Evolutionary conservation across 495 filamentous ascomycete genomes (phyloP), one percentile per base, ranked within the genome.

Genomic region (Tuber melanosporum): DNA sequence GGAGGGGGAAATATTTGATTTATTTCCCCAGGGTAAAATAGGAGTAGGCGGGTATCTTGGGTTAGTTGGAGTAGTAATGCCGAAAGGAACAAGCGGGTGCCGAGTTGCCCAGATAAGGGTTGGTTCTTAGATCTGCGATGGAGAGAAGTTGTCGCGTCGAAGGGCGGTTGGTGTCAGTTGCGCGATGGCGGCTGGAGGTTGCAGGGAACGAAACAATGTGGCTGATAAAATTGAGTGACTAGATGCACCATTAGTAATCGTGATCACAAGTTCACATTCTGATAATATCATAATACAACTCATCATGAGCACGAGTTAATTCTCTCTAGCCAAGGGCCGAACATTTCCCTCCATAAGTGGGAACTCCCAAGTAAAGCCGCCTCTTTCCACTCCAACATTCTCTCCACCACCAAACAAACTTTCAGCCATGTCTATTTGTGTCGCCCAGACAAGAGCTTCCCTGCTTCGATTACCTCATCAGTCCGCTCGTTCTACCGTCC

Each of bases 41-140:
- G 32, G 14, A 66, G 14, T 66, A 36, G 9, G 7, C 26, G 4
- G n/a, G 57, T 66, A 66, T 66, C 15, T 36, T 36, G 32, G 66
- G 70, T 42, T 17, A 20, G 70, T 70, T 70, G 73, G 70, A 44
- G 12, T 22, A 44, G 14, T 22, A 70, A 49, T 26, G 44, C 46
- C 69, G 78, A 71, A 75, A 49, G 47, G 49, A 14, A 41, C n/a
- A 52, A 79, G 78, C 77, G 78, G 73, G 77, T 80, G 77, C 73
- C 76, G 73, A 74, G 73, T 72, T 62, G 75, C 74, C 71, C 76
- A 71, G 73, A 46, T 66, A 12, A 32, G 26, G 3, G 4, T 36
- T 26, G 57, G 57, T 66, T 66, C 57, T 36, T 36, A 0, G 57
- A 66, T 26, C 57, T 32, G 57, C 19, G 57, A 66, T 66, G 57